These are phyloP conservation scores for Magnusiomyces paraingens DNA, from an alignment of 1,139 yeast genomes.

Conservation along the genomic window DNA sequence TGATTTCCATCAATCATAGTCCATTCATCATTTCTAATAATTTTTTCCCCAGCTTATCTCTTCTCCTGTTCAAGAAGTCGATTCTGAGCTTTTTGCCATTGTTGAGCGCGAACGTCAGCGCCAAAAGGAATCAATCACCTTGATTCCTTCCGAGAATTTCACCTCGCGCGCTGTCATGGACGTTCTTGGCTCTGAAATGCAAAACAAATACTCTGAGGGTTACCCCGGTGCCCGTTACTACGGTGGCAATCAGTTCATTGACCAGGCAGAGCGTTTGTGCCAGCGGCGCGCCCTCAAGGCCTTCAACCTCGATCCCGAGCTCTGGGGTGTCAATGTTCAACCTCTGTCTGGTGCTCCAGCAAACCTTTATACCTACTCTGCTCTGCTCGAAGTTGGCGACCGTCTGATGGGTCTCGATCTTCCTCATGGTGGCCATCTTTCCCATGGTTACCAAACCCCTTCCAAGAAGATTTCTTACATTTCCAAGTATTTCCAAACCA, in stretches of 20 bases:
- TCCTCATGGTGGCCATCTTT: constrained; percentile 97
- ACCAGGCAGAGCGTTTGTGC: constrained; percentile 84
- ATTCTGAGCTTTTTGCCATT: constrained; percentile 44
- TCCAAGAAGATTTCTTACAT: constrained; percentile 92
- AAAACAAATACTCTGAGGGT: constrained; percentile 98
- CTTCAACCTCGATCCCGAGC: constrained; percentile 66
- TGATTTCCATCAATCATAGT: not conserved
- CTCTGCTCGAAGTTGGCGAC: constrained; percentile 89
- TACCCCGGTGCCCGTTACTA: constrained; percentile 97
- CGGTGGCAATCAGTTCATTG: constrained; percentile 96
- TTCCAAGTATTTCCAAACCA: constrained; percentile 93
- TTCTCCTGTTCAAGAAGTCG: constrained; percentile 28
- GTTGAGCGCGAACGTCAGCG: constrained; percentile 84
- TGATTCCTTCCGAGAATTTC: constrained; percentile 96
- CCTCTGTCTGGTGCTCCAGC: constrained; percentile 97
- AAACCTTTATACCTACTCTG: constrained; percentile 91
- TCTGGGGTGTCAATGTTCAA: constrained; percentile 98
- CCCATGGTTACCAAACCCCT: constrained; percentile 97
- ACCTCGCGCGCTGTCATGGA: constrained; percentile 95
- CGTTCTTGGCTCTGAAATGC: constrained; percentile 96
- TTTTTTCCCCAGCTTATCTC: constrained; percentile 12
- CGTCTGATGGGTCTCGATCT: constrained; percentile 95
- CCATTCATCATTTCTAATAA: not conserved
- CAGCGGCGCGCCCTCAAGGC: constrained; percentile 91
- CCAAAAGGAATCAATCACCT: constrained; percentile 89